A percentile compares a stretch with the other conserved stretches of the same genome.
Conservation (phyloP, 2,329 filamentous ascomycete species). For the Blastomyces parvus region DNA sequence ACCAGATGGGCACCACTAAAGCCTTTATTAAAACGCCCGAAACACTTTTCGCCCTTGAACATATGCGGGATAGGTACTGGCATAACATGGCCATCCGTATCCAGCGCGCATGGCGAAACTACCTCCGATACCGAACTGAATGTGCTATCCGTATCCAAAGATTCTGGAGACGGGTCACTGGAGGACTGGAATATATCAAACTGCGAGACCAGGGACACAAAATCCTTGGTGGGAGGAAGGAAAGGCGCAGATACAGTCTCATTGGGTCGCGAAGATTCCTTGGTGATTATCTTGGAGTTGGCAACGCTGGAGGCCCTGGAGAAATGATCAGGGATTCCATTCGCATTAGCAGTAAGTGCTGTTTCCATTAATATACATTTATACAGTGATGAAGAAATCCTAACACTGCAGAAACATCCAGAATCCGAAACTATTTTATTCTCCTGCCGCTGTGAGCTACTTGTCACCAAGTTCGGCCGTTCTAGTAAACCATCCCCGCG, state of each 20-base stretch:
- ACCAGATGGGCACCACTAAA: slow-evolving; percentile 93
- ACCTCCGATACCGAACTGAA: slow-evolving; percentile 83
- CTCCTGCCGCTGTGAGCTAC: slow-evolving; percentile 79
- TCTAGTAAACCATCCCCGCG: slow-evolving; percentile 89
- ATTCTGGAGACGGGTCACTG: slow-evolving; percentile 89
- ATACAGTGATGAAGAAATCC: neutral
- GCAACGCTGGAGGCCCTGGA: slow-evolving; percentile 68
- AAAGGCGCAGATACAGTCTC: slow-evolving; percentile 81
- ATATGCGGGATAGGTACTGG: slow-evolving; percentile 97
- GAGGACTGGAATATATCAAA: slow-evolving; percentile 79
- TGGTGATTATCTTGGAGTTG: slow-evolving; percentile 88
- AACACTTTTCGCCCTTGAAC: slow-evolving; percentile 89
- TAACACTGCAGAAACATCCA: slow-evolving; percentile 14
- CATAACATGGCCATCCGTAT: slow-evolving; percentile 99
- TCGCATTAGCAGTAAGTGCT: slow-evolving; percentile 52
- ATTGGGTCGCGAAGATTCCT: slow-evolving; percentile 85
- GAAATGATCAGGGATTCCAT: slow-evolving; percentile 69
- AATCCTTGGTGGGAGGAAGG: slow-evolving; percentile 74
- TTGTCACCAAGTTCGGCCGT: slow-evolving; percentile 91
- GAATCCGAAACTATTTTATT: slow-evolving; percentile 65
- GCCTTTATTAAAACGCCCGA: slow-evolving; percentile 98
- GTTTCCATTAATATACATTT: neutral
- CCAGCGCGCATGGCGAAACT: slow-evolving; percentile 94
- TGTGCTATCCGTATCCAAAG: slow-evolving; percentile 89
- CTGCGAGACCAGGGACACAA: slow-evolving; percentile 80